Conservation (phyloP, 768 basidiomycete genomes). For the Hygrophorus pudorinus region DNA sequence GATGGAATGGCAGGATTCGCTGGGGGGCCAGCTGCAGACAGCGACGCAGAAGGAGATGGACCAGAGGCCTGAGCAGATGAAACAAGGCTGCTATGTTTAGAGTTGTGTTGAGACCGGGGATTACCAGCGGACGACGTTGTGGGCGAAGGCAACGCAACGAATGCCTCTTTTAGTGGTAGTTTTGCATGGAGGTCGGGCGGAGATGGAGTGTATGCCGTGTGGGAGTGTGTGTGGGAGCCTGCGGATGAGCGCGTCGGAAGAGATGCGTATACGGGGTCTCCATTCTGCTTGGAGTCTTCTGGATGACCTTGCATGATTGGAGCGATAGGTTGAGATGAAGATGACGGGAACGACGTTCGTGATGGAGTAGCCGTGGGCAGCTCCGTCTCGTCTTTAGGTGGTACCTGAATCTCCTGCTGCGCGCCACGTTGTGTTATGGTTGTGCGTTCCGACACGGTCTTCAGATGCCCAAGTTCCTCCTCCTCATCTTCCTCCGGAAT, state of each 20-base stretch:
- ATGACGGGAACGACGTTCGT: conserved; percentile 20
- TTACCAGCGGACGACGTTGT: conserved; percentile 18
- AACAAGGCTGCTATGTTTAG: conserved; percentile 34
- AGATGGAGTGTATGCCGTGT: no score
- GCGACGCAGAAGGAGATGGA: conserved; percentile 7
- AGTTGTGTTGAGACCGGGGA: conserved; percentile 20
- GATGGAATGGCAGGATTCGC: conserved; percentile 13
- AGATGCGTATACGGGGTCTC: not conserved
- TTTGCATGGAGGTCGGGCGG: no score
- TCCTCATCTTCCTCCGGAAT: conserved; percentile 69
- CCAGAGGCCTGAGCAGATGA: conserved; percentile 15
- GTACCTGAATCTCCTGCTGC: conserved; percentile 13
- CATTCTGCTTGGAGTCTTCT: not conserved
- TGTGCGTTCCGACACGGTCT: conserved; percentile 13
- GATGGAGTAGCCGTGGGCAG: conserved; percentile 28
- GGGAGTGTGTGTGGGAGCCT: no score
- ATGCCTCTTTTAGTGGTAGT: not conserved
- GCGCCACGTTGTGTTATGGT: conserved; percentile 14
- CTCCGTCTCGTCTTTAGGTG: conserved; percentile 21
- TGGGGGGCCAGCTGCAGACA: conserved; percentile 10
- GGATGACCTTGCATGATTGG: conserved; percentile 1
- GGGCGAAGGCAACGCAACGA: not conserved
- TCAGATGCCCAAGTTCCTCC: conserved; percentile 16
- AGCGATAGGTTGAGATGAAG: conserved; percentile 13
- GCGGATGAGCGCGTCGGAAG: not conserved